Conservation (phyloP, 108 stramenopile species). For the Stephanodiscus triporus region DNA sequence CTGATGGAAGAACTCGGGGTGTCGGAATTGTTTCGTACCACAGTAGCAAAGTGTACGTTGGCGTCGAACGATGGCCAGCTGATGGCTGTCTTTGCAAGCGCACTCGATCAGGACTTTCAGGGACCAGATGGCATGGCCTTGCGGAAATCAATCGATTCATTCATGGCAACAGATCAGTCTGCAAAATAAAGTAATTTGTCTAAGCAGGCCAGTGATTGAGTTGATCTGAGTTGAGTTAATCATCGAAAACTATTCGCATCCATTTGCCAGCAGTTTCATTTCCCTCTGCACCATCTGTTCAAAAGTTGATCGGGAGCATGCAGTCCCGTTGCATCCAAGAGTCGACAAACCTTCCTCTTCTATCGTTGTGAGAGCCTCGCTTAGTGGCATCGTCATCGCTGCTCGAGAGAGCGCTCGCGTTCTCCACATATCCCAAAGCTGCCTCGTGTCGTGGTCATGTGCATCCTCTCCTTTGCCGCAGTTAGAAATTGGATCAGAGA, state of each 20-base stretch:
- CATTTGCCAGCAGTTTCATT: conserved; percentile 10
- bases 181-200: conserved; percentile 9
- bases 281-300: background rate
- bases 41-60: conserved; percentile 77
- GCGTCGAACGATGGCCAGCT: conserved; percentile 73
- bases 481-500: background rate
- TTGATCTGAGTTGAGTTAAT: conserved; percentile 4
- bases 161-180: conserved; percentile 59
- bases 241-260: background rate
- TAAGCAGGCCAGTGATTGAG: background rate
- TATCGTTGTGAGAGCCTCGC: conserved; percentile 1
- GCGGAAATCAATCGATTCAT: conserved; percentile 59
- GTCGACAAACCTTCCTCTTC: conserved; percentile 10
- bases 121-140: conserved; percentile 73
- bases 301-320: conserved; percentile 1
- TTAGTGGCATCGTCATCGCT: background rate
- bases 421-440: conserved; percentile 22
- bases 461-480: background rate
- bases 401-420: background rate
- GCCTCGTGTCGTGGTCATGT: conserved; percentile 9
- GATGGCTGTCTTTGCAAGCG: conserved; percentile 80
- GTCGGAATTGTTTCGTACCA: conserved; percentile 68
- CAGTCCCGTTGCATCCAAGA: background rate
- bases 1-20: conserved; percentile 79
- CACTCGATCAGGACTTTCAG: conserved; percentile 74